Percentiles rank a stretch among this genome's conserved stretches.
Evolutionary conservation across 2,329 filamentous ascomycete species (phyloP).

Genomic region (Dactylellina cionopaga): DNA sequence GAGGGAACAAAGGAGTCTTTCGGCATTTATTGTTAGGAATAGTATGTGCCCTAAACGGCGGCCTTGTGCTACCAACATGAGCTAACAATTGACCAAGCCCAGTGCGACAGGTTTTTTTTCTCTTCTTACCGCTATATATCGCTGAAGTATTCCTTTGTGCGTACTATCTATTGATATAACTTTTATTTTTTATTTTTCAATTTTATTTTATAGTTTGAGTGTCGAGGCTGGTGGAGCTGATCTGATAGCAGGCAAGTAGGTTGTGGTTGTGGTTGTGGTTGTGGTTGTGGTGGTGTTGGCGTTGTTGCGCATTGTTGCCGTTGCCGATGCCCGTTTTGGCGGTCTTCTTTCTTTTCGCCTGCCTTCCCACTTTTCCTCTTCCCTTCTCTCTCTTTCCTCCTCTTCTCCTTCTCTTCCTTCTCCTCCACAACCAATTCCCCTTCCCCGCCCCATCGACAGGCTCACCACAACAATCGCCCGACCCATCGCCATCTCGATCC

Average conservation of each 20-base stretch:
- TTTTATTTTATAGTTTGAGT: not conserved
- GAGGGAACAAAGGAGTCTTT: not conserved
- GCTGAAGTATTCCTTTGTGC: not conserved
- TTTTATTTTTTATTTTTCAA: not conserved
- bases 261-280: not conserved
- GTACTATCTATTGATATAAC: not conserved
- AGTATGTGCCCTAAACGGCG: not conserved
- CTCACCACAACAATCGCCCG: slow-evolving; percentile 28
- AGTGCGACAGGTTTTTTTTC: not conserved
- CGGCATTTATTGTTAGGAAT: not conserved
- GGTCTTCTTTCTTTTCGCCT: slow-evolving; percentile 29
- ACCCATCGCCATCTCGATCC: slow-evolving; percentile 12
- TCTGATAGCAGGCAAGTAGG: too few species aligned
- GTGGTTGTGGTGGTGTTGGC: slow-evolving; percentile 19
- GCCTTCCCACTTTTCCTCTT: slow-evolving; percentile 50
- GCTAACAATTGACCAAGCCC: not conserved
- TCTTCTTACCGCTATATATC: too few species aligned
- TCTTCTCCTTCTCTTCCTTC: slow-evolving; percentile 14
- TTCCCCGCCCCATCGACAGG: slow-evolving; percentile 10
- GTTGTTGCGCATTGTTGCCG: slow-evolving; percentile 50
- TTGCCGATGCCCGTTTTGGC: slow-evolving; percentile 42
- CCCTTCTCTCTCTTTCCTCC: slow-evolving; percentile 10
- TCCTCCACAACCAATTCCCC: slow-evolving; percentile 26
- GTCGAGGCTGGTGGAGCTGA: not conserved
- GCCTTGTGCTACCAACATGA: not conserved